Evolutionary conservation across 2,329 filamentous ascomycete species (phyloP), one percentile per base, ranked within the genome.

Genomic region (Stachybotrys echinatus): DNA sequence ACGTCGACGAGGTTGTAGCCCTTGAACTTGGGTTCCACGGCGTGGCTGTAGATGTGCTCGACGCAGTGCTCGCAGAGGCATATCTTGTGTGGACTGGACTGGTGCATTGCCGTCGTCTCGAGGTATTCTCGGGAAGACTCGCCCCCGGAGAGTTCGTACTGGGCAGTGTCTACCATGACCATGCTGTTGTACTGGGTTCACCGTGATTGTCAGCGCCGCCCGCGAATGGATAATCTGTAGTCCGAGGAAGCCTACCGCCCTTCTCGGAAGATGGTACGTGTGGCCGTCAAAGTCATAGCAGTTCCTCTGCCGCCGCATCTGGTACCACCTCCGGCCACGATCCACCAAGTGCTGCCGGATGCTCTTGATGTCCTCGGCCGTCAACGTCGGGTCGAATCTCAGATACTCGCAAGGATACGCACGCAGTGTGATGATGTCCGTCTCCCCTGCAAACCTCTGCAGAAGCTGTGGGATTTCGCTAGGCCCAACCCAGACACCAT

Each of bases 381-480:
- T 37, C 17, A 53, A 5, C 2, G 42, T 48, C 2, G 49, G 39
- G 2, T 45, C n/a, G 23, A 52, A 49, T 2, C 27, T 31, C 23
- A 53, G 45, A 23, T 49, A 55, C 19, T 53, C 50, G 50, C 51
- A 53, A 3, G 54, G 54, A 34, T 53, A 55, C 1, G 23, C 14
- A 2, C 19, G 14, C 6, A 55, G 38, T 5, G 49, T 44, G 8
- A 42, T 31, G 21, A 55, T 55, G n/a, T 43, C 27, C 20, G 48
- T 55, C 42, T 55, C 54, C 4, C 51, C 51, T 3, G 45, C 42
- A n/a, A 52, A 53, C 2, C 23, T n/a, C n/a, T n/a, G n/a, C 48
- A 19, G 47, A 6, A 18, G 53, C 19, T 2, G 22, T 45, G 12
- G 17, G 21, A 4, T 7, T 27, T 23, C 12, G 21, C 14, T 34